Percentiles rank a stretch among this genome's conserved stretches.
These are phyloP conservation scores for Aspergillus heteromorphus DNA, from an alignment of 495 filamentous ascomycete species.

Conservation along the genomic window DNA sequence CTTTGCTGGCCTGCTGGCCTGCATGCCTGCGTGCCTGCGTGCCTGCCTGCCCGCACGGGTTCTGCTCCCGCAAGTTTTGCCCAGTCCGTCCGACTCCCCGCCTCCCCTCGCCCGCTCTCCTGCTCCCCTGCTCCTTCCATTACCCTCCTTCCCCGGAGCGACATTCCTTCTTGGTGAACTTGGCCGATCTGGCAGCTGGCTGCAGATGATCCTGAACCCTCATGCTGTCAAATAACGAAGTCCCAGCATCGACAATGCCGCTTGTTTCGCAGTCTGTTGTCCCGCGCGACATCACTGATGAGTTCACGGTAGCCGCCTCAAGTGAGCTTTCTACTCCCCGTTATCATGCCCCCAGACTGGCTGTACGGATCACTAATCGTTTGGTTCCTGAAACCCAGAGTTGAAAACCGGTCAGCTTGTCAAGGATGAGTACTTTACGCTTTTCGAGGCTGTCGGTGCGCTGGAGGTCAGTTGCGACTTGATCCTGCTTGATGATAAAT, in stretches of 20 bases:
- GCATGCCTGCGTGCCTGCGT: too few relatives aligned
- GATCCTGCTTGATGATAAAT: neutral
- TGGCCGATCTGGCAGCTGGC: slow-evolving; percentile 23
- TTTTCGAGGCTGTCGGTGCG: slow-evolving; percentile 91
- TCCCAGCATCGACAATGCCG: slow-evolving; percentile 30
- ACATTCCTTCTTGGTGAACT: neutral
- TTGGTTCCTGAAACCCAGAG: slow-evolving; percentile 39
- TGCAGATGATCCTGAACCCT: slow-evolving; percentile 22
- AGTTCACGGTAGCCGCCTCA: slow-evolving; percentile 64
- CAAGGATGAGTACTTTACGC: slow-evolving; percentile 89
- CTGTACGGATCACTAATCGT: slow-evolving; percentile 3
- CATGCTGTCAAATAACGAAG: slow-evolving; percentile 39
- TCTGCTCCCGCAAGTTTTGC: slow-evolving; percentile 18
- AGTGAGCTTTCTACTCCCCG: slow-evolving; percentile 42
- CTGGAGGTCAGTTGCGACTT: slow-evolving; percentile 65
- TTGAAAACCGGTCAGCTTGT: slow-evolving; percentile 75
- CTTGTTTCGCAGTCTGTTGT: slow-evolving; percentile 42
- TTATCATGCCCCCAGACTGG: neutral
- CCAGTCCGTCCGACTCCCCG: slow-evolving; percentile 21
- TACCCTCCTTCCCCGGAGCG: slow-evolving; percentile 3
- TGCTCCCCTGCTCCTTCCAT: slow-evolving; percentile 18
- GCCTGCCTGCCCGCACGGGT: slow-evolving; percentile 3
- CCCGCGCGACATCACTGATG: slow-evolving; percentile 70
- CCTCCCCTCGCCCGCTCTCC: slow-evolving; percentile 16
- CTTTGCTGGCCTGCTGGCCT: neutral